Percentiles rank a stretch among this genome's conserved stretches.
Conservation (phyloP, 2,329 filamentous ascomycete species). For the Exophiala mesophila region DNA sequence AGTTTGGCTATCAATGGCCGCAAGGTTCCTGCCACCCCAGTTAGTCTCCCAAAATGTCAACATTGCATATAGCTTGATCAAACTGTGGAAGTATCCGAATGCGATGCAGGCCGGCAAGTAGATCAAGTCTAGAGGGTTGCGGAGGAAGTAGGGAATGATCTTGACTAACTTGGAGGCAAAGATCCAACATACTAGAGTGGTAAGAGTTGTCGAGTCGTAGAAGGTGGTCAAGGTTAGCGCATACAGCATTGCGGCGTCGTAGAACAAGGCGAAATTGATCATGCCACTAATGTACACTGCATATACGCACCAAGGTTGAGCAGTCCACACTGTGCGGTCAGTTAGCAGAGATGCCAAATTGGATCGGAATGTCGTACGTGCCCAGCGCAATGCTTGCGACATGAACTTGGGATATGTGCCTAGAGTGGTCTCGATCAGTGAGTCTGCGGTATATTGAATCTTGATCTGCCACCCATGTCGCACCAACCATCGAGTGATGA, state of each 20-base stretch:
- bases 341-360: conserved; percentile 48
- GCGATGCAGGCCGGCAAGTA: conserved; percentile 48
- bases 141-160: conserved; percentile 48
- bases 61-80: conserved; percentile 54
- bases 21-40: conserved; percentile 42
- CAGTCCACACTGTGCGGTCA: conserved; percentile 35
- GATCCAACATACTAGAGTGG: conserved; percentile 43
- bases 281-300: conserved; percentile 53
- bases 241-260: conserved; percentile 44
- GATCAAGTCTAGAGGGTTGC: conserved; percentile 48
- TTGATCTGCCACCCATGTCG: conserved; percentile 49
- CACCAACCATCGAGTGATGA: conserved; percentile 52
- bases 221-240: conserved; percentile 28
- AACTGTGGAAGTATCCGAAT: conserved; percentile 55
- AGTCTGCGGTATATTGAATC: conserved; percentile 49
- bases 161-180: conserved; percentile 55
- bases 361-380: conserved; percentile 54
- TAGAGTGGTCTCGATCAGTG: conserved; percentile 50
- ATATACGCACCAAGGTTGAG: conserved; percentile 51
- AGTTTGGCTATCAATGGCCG: not conserved
- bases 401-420: conserved; percentile 47
- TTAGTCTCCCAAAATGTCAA: conserved; percentile 47
- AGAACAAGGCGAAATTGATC: conserved; percentile 53
- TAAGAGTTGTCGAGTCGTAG: conserved; percentile 19
- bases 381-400: conserved; percentile 54